A percentile compares a stretch with the other conserved stretches of the same genome.
Evolutionary conservation across 2,329 filamentous ascomycete species (phyloP).

Genomic region (Colletotrichum lindemuthianum): DNA sequence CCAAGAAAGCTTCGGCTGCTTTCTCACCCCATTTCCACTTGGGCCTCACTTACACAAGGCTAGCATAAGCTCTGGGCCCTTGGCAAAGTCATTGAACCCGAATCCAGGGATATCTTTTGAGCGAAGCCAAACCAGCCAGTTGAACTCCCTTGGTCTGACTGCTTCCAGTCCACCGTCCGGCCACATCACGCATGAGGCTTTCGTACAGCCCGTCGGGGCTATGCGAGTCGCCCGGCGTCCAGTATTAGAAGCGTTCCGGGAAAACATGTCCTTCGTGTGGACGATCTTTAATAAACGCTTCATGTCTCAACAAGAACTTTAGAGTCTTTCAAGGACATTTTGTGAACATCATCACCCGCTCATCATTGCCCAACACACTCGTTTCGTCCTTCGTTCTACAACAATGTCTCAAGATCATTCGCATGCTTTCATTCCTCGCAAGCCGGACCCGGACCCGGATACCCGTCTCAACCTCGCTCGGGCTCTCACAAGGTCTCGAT

Average conservation of each 20-base stretch:
- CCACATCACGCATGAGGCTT: slow-evolving; percentile 24
- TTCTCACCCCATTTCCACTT: slow-evolving; percentile 6
- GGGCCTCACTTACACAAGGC: slow-evolving; percentile 6
- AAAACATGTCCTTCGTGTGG: too few species aligned
- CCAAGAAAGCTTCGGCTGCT: slow-evolving; percentile 34
- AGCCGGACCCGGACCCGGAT: slow-evolving; percentile 21
- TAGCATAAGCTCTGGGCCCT: neutral
- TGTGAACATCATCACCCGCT: slow-evolving; percentile 8
- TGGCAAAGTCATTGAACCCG: slow-evolving; percentile 14
- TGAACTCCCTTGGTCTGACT: neutral
- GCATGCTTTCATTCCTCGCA: slow-evolving; percentile 28
- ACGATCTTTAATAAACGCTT: too few species aligned
- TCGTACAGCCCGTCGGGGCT: neutral
- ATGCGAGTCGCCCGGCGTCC: too few species aligned
- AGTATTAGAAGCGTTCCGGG: too few species aligned
- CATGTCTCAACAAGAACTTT: neutral
- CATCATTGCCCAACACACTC: slow-evolving; percentile 10
- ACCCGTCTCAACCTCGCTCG: slow-evolving; percentile 13
- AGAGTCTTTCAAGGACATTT: neutral
- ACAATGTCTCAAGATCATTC: slow-evolving; percentile 23
- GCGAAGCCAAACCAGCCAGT: too few species aligned
- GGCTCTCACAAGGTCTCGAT: slow-evolving; percentile 37
- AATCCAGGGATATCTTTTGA: slow-evolving; percentile 9
- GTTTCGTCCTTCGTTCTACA: slow-evolving; percentile 19
- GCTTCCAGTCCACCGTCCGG: neutral